Conservation (phyloP, 352 stramenopile genomes). For the Globisporangium mamillatum region DNA sequence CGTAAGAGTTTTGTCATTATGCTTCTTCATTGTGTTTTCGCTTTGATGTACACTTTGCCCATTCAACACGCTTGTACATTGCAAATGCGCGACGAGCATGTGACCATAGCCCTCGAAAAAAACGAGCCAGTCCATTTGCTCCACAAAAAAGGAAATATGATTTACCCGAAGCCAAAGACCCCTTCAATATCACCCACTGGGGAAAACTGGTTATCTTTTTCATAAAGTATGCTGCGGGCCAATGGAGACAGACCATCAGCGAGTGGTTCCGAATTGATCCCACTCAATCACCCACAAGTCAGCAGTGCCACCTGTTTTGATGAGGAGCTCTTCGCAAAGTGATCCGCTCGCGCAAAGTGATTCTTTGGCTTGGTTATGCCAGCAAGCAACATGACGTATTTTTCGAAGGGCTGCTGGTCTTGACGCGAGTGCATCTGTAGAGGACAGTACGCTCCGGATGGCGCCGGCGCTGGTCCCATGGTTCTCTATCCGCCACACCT, state of each 20-base stretch:
- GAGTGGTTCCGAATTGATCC: background rate
- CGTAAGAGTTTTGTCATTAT: too few relatives aligned
- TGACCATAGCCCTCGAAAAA: background rate
- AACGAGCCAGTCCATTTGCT: slow-evolving; percentile 1
- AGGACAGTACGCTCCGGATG: background rate
- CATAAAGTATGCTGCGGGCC: background rate
- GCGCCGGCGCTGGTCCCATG: too few relatives aligned
- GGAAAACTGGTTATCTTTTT: background rate
- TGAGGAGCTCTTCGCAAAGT: background rate
- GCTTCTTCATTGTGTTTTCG: too few relatives aligned
- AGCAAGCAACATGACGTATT: background rate
- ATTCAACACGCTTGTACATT: background rate
- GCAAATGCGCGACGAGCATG: background rate
- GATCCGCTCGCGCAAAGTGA: background rate
- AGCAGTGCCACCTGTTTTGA: background rate
- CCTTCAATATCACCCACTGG: background rate
- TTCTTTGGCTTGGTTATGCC: background rate
- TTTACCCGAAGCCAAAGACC: background rate
- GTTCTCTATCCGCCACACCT: background rate
- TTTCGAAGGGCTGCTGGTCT: background rate
- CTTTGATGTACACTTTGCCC: too few relatives aligned
- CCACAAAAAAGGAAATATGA: background rate
- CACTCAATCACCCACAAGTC: background rate
- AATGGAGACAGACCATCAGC: background rate
- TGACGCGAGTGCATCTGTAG: background rate